Evolutionary conservation across 2,329 filamentous ascomycete genomes (phyloP).

Genomic region (Trichoderma semiorbis): DNA sequence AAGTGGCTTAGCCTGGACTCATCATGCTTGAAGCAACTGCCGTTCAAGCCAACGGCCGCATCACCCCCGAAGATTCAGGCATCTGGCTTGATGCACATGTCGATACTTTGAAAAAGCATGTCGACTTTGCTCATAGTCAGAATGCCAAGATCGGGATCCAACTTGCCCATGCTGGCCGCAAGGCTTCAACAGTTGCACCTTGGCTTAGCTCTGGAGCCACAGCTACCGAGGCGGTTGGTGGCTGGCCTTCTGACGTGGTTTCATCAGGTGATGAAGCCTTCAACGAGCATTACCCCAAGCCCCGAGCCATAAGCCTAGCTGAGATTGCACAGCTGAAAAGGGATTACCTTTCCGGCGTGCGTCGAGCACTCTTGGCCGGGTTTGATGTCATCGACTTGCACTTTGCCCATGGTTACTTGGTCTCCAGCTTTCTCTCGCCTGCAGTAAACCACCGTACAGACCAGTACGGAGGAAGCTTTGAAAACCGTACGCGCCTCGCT

Average conservation of each 20-base stretch:
- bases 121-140: constrained; percentile 57
- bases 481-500: constrained; percentile 66
- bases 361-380: constrained; percentile 58
- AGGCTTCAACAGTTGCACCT: constrained; percentile 52
- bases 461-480: constrained; percentile 64
- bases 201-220: constrained; percentile 59
- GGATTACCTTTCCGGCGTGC: constrained; percentile 53
- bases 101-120: constrained; percentile 53
- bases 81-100: constrained; percentile 71
- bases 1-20: constrained; percentile 46
- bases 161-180: constrained; percentile 70
- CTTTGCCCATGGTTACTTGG: constrained; percentile 70
- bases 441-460: constrained; percentile 67
- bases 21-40: constrained; percentile 65
- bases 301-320: constrained; percentile 59
- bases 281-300: constrained; percentile 54
- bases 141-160: constrained; percentile 68
- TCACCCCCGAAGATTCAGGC: constrained; percentile 65
- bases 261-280: constrained; percentile 49
- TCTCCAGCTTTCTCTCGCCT: constrained; percentile 67
- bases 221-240: constrained; percentile 39
- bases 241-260: constrained; percentile 49
- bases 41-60: constrained; percentile 62
- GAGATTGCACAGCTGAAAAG: constrained; percentile 63
- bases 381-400: constrained; percentile 69